Evolutionary conservation across 371 early-diverging fungal species (phyloP).

Genomic region (Mortierella sp.): DNA sequence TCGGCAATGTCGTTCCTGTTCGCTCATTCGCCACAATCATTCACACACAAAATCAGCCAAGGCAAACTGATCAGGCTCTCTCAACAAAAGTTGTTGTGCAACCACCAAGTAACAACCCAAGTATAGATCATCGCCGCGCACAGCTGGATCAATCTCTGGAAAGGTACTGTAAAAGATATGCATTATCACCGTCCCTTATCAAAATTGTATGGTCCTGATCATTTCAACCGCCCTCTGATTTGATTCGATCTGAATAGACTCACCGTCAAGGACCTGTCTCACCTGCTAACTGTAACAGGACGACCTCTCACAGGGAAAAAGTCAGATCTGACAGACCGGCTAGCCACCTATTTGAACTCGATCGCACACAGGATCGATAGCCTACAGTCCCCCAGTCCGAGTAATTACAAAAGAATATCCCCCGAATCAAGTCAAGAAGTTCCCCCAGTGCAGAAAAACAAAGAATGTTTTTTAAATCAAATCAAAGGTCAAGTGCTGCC

Average conservation of each 20-base stretch:
- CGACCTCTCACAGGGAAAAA: conserved; percentile 38
- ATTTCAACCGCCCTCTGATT: neutral
- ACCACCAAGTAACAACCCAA: neutral
- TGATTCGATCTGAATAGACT: conserved; percentile 13
- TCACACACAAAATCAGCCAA: neutral
- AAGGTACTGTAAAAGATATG: conserved; percentile 2
- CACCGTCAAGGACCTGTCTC: conserved; percentile 12
- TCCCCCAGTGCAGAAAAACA: neutral
- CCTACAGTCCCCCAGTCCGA: neutral
- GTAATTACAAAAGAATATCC: neutral
- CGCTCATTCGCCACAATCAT: neutral
- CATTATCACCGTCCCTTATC: neutral
- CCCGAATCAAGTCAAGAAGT: too few relatives aligned
- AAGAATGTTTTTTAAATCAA: neutral
- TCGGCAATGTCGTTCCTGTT: neutral
- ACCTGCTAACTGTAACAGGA: conserved; percentile 23
- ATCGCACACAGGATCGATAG: conserved; percentile 20
- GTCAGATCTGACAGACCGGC: conserved; percentile 21
- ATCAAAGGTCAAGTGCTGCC: conserved; percentile 40
- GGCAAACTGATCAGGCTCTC: neutral
- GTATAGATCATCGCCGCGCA: neutral
- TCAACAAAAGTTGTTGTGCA: neutral
- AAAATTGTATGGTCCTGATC: neutral
- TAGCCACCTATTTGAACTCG: conserved; percentile 17
- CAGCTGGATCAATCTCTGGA: conserved; percentile 11